Evolutionary conservation across 176 grass and related monocot species (phyloP).

Genomic region (Oryza brachyantha): DNA sequence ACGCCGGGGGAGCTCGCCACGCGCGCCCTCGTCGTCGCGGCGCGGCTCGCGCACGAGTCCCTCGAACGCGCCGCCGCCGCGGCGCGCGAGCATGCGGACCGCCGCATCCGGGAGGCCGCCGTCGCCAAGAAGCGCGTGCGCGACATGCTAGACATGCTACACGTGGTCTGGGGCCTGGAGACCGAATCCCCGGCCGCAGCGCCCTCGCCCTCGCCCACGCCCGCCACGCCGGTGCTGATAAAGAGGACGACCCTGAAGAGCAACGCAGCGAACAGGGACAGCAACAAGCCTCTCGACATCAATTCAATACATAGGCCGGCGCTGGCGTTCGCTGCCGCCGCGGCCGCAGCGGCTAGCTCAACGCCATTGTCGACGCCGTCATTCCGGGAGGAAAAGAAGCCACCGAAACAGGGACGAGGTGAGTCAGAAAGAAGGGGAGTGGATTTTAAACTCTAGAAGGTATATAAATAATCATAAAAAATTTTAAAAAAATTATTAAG

Average conservation of each 20-base stretch:
- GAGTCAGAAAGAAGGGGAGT: background rate
- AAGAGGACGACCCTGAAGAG: background rate
- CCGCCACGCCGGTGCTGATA: background rate
- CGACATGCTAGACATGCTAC: slow-evolving; percentile 65
- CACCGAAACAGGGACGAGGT: slow-evolving; percentile 34
- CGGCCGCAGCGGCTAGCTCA: slow-evolving; percentile 17
- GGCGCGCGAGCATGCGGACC: slow-evolving; percentile 54
- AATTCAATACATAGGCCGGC: background rate
- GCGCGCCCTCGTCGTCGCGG: slow-evolving; percentile 59
- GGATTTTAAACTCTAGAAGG: too few relatives aligned
- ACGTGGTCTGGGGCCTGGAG: slow-evolving; percentile 36
- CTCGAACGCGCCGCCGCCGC: slow-evolving; percentile 44
- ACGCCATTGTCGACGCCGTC: slow-evolving; percentile 20
- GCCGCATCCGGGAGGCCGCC: slow-evolving; percentile 59
- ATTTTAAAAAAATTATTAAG: too few relatives aligned
- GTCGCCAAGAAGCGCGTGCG: slow-evolving; percentile 57
- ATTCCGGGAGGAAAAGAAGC: slow-evolving; percentile 32
- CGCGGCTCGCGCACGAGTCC: slow-evolving; percentile 53
- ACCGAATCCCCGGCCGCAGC: slow-evolving; percentile 14
- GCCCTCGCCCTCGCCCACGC: background rate
- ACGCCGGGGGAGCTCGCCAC: slow-evolving; percentile 32
- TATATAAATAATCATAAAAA: too few relatives aligned
- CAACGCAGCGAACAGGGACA: background rate
- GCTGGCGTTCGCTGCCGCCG: background rate
- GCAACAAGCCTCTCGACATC: background rate